Evolutionary conservation across 129 eudicot genomes (phyloP).

Genomic region (Gnaphalium uliginosum): DNA sequence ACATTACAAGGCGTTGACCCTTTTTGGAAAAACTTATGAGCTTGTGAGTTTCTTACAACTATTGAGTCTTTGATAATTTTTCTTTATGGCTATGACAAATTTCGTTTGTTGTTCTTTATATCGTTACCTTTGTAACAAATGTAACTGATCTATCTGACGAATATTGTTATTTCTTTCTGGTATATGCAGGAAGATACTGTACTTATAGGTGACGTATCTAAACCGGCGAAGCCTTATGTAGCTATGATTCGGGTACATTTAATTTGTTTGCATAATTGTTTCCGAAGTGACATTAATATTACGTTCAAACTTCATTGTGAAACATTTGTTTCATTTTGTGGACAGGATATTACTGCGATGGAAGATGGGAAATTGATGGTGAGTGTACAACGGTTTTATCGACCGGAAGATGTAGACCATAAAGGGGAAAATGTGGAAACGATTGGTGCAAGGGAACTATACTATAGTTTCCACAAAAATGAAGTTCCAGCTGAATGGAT

Average conservation of each 20-base stretch:
- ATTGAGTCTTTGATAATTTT: not conserved
- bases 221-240: constrained; percentile 59
- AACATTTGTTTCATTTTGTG: not conserved
- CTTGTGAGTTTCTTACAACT: not conserved
- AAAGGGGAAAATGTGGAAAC: constrained; percentile 53
- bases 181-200: constrained; percentile 68
- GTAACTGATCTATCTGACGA: not conserved
- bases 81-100: not conserved
- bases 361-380: constrained; percentile 51
- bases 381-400: constrained; percentile 83
- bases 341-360: constrained; percentile 56
- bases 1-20: not conserved
- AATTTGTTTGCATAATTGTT: not conserved
- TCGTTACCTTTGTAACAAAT: not conserved
- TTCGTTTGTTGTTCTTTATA: not conserved
- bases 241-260: constrained; percentile 65
- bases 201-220: constrained; percentile 51
- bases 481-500: not conserved
- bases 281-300: not conserved
- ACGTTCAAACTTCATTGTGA: not conserved
- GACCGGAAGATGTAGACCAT: constrained; percentile 74
- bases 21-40: not conserved
- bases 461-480: not conserved
- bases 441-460: constrained; percentile 1
- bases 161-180: not conserved